Evolutionary conservation across 306 rosid species (phyloP).

Genomic region (Acacia confusa): DNA sequence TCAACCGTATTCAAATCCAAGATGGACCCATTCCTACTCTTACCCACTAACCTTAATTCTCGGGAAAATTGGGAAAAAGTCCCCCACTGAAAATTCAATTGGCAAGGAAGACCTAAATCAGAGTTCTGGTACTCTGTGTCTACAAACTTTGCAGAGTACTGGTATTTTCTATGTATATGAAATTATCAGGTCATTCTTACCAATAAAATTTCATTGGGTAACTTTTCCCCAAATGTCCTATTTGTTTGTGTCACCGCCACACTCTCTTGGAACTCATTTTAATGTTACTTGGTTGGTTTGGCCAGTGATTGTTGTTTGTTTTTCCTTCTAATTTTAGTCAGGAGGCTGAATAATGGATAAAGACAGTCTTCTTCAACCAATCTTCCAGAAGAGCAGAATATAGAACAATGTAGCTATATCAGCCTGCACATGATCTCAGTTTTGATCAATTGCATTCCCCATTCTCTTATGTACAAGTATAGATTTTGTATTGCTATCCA

Average conservation of each 20-base stretch:
- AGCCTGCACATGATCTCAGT: background rate
- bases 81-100: too few relatives aligned
- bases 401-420: slow-evolving; percentile 9
- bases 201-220: too few relatives aligned
- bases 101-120: too few relatives aligned
- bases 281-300: background rate
- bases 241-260: background rate
- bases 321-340: slow-evolving; percentile 30
- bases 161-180: too few relatives aligned
- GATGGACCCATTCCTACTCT: background rate
- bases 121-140: too few relatives aligned
- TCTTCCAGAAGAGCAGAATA: slow-evolving; percentile 21
- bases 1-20: background rate
- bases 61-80: too few relatives aligned
- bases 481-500: slow-evolving; percentile 27
- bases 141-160: too few relatives aligned
- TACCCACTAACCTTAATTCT: background rate
- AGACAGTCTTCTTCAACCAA: slow-evolving; percentile 24
- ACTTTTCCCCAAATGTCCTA: too few relatives aligned
- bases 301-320: background rate
- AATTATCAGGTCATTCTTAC: too few relatives aligned
- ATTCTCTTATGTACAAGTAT: slow-evolving; percentile 26
- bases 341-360: slow-evolving; percentile 31
- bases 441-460: slow-evolving; percentile 3
- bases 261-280: background rate